Base-by-base conservation (phyloP, 2,329 filamentous ascomycete genomes). In the Colletotrichum tofieldiae region DNA sequence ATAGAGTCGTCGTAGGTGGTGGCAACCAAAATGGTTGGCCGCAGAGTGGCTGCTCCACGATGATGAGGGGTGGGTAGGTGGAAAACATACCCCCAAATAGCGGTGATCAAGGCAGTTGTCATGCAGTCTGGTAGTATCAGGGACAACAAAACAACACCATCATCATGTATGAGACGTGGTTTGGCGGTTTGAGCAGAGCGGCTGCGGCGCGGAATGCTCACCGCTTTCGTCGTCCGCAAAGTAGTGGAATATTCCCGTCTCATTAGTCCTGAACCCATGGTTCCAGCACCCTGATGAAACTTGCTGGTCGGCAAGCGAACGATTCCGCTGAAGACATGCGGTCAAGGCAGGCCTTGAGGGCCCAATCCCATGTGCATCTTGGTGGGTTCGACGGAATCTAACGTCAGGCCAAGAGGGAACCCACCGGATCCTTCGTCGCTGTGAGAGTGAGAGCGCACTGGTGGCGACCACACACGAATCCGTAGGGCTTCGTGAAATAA, bases 271-370 rank as follows among this genome's bases (percentile, higher is more conserved):
- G 14, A 39, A 45, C 39, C 60, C 43, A 39, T 45, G 58, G 60
- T 29, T 63, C 45, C 35, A 52, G 45, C 37, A 18, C 12, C 54
- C 60, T 26, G 16, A 39, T 70, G 70, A 72, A 72, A 61, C 70
- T 47, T 9, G 32, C 11, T 59, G 62, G 39, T 11, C 11, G 29
- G 51, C 39, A 71, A 71, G 65, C 58, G 59, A 69, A 65, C 20
- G 49, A n/a, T 52, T 20, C 26, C 39, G 70, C 60, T 69, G 59
- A 60, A 72, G 70, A 70, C 69, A 39, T 45, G 45, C 39, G 59
- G 54, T 32, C 67, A 60, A 54, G 62, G 37, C 61, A 43, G 37
- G 52, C 23, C 47, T 66, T 14, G 23, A 45, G 45, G 56, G n/a
- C 45, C 35, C 26, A 54, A 52, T 29, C 12, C 67, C 64, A 51